Base-by-base conservation (phyloP, 2,329 filamentous ascomycete species). In the Pleoardoris graminearum region DNA sequence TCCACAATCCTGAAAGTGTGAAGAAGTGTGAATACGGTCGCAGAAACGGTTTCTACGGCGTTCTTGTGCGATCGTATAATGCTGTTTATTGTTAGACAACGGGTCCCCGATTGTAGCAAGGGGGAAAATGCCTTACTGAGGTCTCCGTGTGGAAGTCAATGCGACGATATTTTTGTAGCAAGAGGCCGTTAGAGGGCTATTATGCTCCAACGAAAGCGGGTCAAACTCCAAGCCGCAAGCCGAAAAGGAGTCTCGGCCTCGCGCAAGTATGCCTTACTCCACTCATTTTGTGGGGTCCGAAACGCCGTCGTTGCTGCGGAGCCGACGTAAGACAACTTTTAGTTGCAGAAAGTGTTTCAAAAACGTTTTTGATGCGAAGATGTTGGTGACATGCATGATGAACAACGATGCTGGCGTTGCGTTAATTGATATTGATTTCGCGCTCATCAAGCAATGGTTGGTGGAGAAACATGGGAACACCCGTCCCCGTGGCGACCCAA, bases 391-490 rank as follows among this genome's bases (percentile, higher is more conserved):
- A 32, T 10, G 10, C 25, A 4, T 10, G 16, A 23, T 33, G n/a
- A 2, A 35, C 3, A 16, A 43, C 3, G 16, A 10, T 19, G 22
- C n/a, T 37, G 36, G 37, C 29, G 29, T 43, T 1, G 36, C 17
- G 27, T 21, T 16, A 11, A n/a, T 23, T 1, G 10, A 19, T 21
- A 17, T 37, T n/a, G 10, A 30, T 36, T 41, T 21, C 32, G 27
- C 37, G 14, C 17, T 46, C 30, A 19, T 44, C 17, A 23, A 42
- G 32, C 14, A 36, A 23, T n/a, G 12, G 32, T 49, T 14, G 19
- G 19, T 54, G 61, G 62, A 70, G 57, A 67, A 63, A 68, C 63
- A 62, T 61, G 50, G 55, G 57, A 59, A 56, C 51, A 52, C 53
- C 51, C 46, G 53, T 46, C 65, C 62, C 66, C 66, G 66, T 69